Percentiles rank a stretch among this genome's conserved stretches.
Evolutionary conservation across 2,329 filamentous ascomycete species (phyloP).

Genomic region (Ceratocystis variospora): DNA sequence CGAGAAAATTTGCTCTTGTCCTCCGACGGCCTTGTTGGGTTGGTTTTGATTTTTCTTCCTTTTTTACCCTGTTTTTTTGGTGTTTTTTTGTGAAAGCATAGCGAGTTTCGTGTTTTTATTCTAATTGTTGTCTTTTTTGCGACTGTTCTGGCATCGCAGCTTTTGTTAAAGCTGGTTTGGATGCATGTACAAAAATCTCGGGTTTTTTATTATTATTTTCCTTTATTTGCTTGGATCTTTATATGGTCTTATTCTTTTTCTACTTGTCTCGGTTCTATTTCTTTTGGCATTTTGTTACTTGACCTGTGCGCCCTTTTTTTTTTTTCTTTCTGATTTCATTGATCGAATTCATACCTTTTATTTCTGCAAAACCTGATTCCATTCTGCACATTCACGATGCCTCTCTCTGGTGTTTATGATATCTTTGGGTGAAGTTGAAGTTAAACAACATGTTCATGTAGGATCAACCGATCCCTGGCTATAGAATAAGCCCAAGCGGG

Average conservation of each 20-base stretch:
- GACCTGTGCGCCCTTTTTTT: not conserved
- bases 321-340: conserved; percentile 2
- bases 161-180: not conserved
- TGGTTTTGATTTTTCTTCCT: conserved; percentile 18
- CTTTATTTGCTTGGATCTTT: not conserved
- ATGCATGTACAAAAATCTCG: conserved; percentile 10
- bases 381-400: not conserved
- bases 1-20: no score
- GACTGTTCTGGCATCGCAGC: not conserved
- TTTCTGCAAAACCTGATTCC: not conserved
- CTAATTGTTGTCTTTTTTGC: not conserved
- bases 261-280: not conserved
- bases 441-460: not conserved
- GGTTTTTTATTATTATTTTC: not conserved
- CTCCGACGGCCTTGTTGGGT: no score
- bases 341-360: not conserved
- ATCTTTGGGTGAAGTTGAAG: not conserved
- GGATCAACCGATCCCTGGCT: not conserved
- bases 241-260: conserved; percentile 1
- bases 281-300: not conserved
- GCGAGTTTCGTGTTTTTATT: conserved; percentile 26
- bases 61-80: conserved; percentile 21
- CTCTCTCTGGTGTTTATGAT: not conserved
- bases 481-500: not conserved
- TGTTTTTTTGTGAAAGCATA: conserved; percentile 28